Conservation (phyloP, 257 asterid species). For the Jacaranda copaia region DNA sequence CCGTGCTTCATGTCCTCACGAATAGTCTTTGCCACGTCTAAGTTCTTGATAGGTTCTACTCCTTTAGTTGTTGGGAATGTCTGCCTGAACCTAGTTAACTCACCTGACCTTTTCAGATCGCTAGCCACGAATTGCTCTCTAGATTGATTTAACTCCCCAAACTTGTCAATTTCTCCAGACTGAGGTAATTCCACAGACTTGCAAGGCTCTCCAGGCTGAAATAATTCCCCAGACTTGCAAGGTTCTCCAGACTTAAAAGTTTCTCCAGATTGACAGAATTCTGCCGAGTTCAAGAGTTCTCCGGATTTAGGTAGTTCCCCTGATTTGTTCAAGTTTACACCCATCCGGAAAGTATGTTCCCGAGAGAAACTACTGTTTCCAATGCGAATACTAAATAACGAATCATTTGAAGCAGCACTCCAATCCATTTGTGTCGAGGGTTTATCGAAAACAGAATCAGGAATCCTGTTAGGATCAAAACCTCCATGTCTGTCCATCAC, state of each 20-base stretch:
- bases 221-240: background rate
- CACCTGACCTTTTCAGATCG: conserved; percentile 31
- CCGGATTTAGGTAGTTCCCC: conserved; percentile 37
- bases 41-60: conserved; percentile 29
- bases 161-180: conserved; percentile 15
- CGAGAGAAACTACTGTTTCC: conserved; percentile 41
- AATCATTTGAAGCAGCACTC: conserved; percentile 54
- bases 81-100: conserved; percentile 23
- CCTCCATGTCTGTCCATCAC: conserved; percentile 54
- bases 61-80: conserved; percentile 30
- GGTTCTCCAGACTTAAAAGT: conserved; percentile 27
- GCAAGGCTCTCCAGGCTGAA: conserved; percentile 16
- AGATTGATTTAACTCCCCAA: conserved; percentile 25
- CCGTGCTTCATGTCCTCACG: conserved; percentile 27
- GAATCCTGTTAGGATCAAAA: conserved; percentile 50
- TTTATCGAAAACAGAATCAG: conserved; percentile 45
- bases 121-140: conserved; percentile 28
- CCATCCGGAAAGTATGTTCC: conserved; percentile 30
- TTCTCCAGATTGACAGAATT: conserved; percentile 9
- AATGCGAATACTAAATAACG: conserved; percentile 53
- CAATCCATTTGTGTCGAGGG: conserved; percentile 45
- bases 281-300: background rate
- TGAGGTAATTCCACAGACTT: conserved; percentile 8
- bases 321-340: conserved; percentile 38
- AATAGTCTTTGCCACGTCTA: conserved; percentile 21